These are phyloP conservation scores for Chlorencoelia australis DNA, from an alignment of 2,329 filamentous ascomycete species.

Conservation along the genomic window DNA sequence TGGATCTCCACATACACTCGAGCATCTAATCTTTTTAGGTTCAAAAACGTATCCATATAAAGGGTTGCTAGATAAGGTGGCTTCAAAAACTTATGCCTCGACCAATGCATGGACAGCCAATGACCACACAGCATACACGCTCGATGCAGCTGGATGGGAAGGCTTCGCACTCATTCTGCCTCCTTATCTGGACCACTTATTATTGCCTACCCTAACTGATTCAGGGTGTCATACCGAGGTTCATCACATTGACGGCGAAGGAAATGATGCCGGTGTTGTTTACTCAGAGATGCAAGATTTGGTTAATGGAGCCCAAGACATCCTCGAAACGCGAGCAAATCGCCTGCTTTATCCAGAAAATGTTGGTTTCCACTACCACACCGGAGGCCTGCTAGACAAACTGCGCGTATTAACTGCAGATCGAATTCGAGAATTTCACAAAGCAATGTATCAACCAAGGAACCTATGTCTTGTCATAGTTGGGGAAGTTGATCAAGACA, in stretches of 20 bases:
- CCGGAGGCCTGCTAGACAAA: slow-evolving; percentile 93
- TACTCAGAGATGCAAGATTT: slow-evolving; percentile 99
- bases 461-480: slow-evolving; percentile 87
- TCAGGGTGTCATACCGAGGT: slow-evolving; percentile 92
- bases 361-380: slow-evolving; percentile 92
- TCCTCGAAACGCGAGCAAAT: slow-evolving; percentile 78
- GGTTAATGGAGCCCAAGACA: slow-evolving; percentile 71
- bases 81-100: slow-evolving; percentile 81
- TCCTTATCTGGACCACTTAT: slow-evolving; percentile 88
- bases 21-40: slow-evolving; percentile 79
- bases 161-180: slow-evolving; percentile 92
- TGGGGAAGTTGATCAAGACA: slow-evolving; percentile 77
- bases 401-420: slow-evolving; percentile 78
- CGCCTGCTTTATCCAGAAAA: slow-evolving; percentile 78
- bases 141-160: slow-evolving; percentile 94
- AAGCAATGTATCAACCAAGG: slow-evolving; percentile 95
- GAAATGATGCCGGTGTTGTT: slow-evolving; percentile 91
- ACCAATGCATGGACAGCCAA: slow-evolving; percentile 98
- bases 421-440: slow-evolving; percentile 87
- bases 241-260: slow-evolving; percentile 86
- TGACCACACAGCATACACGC: slow-evolving; percentile 91
- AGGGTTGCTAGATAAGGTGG: slow-evolving; percentile 86
- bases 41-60: slow-evolving; percentile 93
- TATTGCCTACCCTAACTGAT: slow-evolving; percentile 86
- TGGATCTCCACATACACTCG: slow-evolving; percentile 79